Evolutionary conservation across 2,329 filamentous ascomycete species (phyloP), one percentile per base, ranked within the genome.

Genomic region (Cercospora sp.): DNA sequence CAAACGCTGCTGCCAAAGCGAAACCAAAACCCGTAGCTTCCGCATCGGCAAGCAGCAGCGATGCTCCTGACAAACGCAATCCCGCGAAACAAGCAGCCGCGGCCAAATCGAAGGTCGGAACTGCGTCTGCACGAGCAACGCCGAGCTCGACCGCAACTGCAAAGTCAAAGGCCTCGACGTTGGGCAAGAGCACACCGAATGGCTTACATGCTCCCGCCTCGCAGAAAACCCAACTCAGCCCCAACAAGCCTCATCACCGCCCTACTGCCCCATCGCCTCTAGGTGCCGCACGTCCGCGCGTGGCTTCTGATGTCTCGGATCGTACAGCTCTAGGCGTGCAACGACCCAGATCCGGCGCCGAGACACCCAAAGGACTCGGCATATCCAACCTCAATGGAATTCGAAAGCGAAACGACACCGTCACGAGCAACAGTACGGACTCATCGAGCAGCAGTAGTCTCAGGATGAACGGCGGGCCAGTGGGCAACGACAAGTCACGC

Each of bases 251-350:
- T 73, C 61, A 81, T 79, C 87, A 81, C 68, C 87, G 86, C 51
- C 86, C 87, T 1, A 85, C 84, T 74, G 89, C 89, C 63, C 87
- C 87, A 2, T 89, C 88, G 16, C 87, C 87, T 12, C 83, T 89
- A 10, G 87, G 85, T 9, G 86, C 86, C 6, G 88, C 87, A 2
- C 86, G 86, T 24, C 87, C 87, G 5, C 84, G 87, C 69, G 88
- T 87, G 75, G 85, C 85, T 30, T 88, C 87, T 21, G 86, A 89
- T 74, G 80, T 85, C 9, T 76, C 76, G 21, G 76, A 76, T 43
- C 67, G 74, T 59, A 70, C 66, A 49, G 73, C 71, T 10, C 62
- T 74, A 4, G 75, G 74, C 30, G 66, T 74, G 13, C 75, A 76
- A 60, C 73, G 72, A 21, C 59, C 59, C 10, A 72, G 68, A 68